Evolutionary conservation across 768 basidiomycete genomes (phyloP).

Genomic region (Lactarius akahatsu): DNA sequence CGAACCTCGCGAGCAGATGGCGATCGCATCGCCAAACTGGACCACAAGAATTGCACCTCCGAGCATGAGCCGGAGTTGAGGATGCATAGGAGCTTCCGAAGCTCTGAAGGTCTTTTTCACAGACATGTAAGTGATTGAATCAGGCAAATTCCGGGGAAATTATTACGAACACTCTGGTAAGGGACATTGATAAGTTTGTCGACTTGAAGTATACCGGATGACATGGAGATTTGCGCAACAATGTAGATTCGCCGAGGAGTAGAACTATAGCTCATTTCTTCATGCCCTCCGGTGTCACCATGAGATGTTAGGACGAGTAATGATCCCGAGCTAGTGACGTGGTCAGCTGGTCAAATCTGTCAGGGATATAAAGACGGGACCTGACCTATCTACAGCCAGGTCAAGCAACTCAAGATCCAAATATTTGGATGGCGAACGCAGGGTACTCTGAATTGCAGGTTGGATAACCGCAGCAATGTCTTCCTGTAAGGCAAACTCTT

Average conservation of each 20-base stretch:
- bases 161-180: slow-evolving; percentile 65
- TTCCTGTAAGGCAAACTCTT: slow-evolving; percentile 56
- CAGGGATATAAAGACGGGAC: slow-evolving; percentile 14
- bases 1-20: slow-evolving; percentile 65
- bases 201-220: slow-evolving; percentile 45
- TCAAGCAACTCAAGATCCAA: slow-evolving; percentile 76
- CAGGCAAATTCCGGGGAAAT: neutral
- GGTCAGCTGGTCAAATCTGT: neutral
- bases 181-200: slow-evolving; percentile 59
- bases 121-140: slow-evolving; percentile 4
- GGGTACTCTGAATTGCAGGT: slow-evolving; percentile 46
- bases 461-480: slow-evolving; percentile 54
- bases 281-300: slow-evolving; percentile 53
- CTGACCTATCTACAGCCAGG: slow-evolving; percentile 58
- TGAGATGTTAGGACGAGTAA: slow-evolving; percentile 68
- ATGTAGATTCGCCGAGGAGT: slow-evolving; percentile 64
- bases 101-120: slow-evolving; percentile 51
- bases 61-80: slow-evolving; percentile 60
- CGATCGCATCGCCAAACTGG: slow-evolving; percentile 76
- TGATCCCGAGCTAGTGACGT: slow-evolving; percentile 43
- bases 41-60: slow-evolving; percentile 59
- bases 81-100: slow-evolving; percentile 69
- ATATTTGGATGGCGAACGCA: slow-evolving; percentile 41
- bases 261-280: slow-evolving; percentile 41
- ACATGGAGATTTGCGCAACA: slow-evolving; percentile 49